Base-by-base conservation (phyloP, 2,329 filamentous ascomycete species). In the Xylariales sp. region DNA sequence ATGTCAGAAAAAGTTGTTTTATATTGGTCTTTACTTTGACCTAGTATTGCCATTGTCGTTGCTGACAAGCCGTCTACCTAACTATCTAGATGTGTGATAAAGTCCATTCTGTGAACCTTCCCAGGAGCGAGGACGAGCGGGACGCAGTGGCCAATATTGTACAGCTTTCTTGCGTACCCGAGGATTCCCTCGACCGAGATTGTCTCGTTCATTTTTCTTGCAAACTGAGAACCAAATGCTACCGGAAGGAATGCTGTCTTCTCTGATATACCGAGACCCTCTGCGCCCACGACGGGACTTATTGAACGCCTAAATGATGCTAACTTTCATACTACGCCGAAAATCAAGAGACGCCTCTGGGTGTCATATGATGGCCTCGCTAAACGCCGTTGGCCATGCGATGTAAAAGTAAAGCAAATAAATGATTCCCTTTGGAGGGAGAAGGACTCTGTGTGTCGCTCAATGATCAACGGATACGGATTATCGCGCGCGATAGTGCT, bases 251-350 rank as follows among this genome's bases (percentile, higher is more conserved):
- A 31, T 10, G n/a, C 16, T 18, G 9, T 15, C 16, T 31, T 14
- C 18, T 24, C 28, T 16, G 38, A 12, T 33, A 21, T 40, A 25
- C 18, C 20, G 14, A 24, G 28, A 8, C 18, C 20, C 15, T 32
- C 7, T 32, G 15, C 29, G 15, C 15, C 29, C 14, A 15, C 15
- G 15, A 14, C 19, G 11, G 16, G 18, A n/a, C 29, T 22, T 15
- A 16, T 19, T 33, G n/a, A 40, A 40, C 38, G 38, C 38, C 38
- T 24, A 40, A 40, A 40, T 24, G 33, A 32, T 40, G 38, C 38
- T 24, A 33, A 39, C 19, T 15, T 9, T 31, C 11, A 39, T 31
- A 27, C 27, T 20, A 31, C 27, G 18, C 20, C 11, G 25, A 32
- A 32, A 31, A 27, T 9, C 15, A 15, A 12, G 12, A 14, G 21